phyloP scores from a whole-genome alignment of 495 filamentous ascomycete genomes.

The Penicillium cinerascens region DNA sequence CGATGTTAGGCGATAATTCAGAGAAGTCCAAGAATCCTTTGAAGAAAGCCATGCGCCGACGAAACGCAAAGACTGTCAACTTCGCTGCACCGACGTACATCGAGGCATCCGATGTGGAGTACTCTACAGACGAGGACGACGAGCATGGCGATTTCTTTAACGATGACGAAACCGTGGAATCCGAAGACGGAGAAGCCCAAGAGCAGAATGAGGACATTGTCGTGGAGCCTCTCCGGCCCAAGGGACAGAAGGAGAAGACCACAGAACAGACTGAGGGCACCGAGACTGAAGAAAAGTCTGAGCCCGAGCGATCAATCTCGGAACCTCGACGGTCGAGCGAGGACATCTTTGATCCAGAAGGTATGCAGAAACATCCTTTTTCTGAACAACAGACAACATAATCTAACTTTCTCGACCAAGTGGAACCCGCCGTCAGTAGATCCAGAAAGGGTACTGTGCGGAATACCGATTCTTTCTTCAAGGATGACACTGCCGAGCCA shows the following conservation, averaged over 20 bases:
- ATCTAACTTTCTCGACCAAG: constrained; percentile 2
- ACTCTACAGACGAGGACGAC: constrained; percentile 79
- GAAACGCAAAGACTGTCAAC: constrained; percentile 83
- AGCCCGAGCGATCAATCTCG: constrained; percentile 27
- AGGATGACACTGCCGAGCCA: constrained; percentile 89
- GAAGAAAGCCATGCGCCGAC: constrained; percentile 83
- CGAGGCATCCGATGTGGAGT: constrained; percentile 87
- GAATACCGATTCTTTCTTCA: constrained; percentile 94
- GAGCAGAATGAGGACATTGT: constrained; percentile 42
- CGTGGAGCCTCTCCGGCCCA: constrained; percentile 45
- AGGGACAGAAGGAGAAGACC: constrained; percentile 35
- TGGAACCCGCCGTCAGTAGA: constrained; percentile 57
- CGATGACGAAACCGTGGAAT: constrained; percentile 50
- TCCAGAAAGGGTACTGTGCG: constrained; percentile 81
- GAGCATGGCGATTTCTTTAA: constrained; percentile 53
- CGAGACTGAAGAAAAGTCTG: constrained; percentile 21
- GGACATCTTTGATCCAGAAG: constrained; percentile 57
- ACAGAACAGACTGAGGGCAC: constrained; percentile 30
- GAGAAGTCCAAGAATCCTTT: constrained; percentile 88
- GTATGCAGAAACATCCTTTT: constrained; percentile 18
- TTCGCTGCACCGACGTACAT: constrained; percentile 86
- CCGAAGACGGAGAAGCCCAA: constrained; percentile 37
- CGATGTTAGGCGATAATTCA: constrained; percentile 88
- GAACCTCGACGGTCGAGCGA: constrained; percentile 57
- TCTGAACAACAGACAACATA: not conserved